Percentiles rank a stretch among this genome's conserved stretches.
Conservation (phyloP, 805 yeast species). For the Debaryomyces castellii region DNA sequence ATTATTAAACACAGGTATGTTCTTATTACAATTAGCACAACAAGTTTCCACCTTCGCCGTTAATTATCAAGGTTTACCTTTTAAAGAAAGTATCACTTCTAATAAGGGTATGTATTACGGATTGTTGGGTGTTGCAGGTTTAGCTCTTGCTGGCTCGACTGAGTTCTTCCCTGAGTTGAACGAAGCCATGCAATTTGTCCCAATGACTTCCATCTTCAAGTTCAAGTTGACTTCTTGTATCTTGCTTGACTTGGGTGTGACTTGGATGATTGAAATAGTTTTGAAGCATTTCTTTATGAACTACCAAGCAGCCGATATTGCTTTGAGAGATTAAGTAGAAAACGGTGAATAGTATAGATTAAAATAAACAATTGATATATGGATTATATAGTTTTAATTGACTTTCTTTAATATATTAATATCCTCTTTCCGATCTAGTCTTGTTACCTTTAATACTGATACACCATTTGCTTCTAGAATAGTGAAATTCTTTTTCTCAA, state of each 20-base stretch:
- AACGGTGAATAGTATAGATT: neutral
- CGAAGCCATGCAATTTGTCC: constrained; percentile 88
- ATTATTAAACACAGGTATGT: constrained; percentile 92
- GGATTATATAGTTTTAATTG: neutral
- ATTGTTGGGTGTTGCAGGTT: constrained; percentile 80
- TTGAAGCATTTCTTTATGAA: constrained; percentile 88
- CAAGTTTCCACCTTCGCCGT: constrained; percentile 98
- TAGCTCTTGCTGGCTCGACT: constrained; percentile 89
- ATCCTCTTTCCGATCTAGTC: constrained; percentile 28
- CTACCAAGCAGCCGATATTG: constrained; percentile 89
- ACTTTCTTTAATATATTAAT: constrained; percentile 13
- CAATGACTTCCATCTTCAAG: constrained; percentile 76
- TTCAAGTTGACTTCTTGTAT: constrained; percentile 70
- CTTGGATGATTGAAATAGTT: constrained; percentile 76
- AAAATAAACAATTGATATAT: neutral
- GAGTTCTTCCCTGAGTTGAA: constrained; percentile 94
- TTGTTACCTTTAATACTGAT: constrained; percentile 24
- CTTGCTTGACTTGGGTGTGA: constrained; percentile 69
- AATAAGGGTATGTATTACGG: constrained; percentile 98
- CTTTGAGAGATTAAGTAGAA: constrained; percentile 37
- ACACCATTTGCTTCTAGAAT: constrained; percentile 22
- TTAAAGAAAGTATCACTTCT: constrained; percentile 84
- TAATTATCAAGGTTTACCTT: constrained; percentile 95
- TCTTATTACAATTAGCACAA: constrained; percentile 89
- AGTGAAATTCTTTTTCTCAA: constrained; percentile 16